These are phyloP conservation scores for Kregervanrija pseudodelftensis DNA, from an alignment of 805 yeast genomes.

Conservation along the genomic window DNA sequence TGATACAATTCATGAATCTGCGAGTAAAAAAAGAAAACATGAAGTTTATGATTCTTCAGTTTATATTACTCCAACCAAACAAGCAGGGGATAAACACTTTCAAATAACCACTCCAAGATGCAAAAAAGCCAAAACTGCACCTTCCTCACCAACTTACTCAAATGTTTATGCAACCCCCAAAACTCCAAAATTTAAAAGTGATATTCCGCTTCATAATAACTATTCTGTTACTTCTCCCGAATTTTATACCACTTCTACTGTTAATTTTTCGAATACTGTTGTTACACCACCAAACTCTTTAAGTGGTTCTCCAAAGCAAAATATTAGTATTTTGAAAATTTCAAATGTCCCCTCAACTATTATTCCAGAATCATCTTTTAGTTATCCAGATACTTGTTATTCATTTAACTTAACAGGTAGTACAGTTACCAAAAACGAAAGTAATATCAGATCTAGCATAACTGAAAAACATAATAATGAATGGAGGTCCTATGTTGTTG, in stretches of 20 bases:
- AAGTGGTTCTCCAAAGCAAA: conserved; percentile 17
- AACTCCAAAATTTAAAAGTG: conserved; percentile 13
- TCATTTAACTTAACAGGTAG: conserved; percentile 22
- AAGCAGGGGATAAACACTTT: background rate
- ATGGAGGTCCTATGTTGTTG: conserved; percentile 37
- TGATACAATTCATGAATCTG: background rate
- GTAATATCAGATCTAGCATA: conserved; percentile 27
- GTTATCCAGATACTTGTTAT: conserved; percentile 32
- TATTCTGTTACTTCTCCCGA: conserved; percentile 15
- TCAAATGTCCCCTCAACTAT: conserved; percentile 11
- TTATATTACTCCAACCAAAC: conserved; percentile 7
- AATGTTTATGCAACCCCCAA: conserved; percentile 12
- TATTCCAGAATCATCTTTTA: conserved; percentile 18
- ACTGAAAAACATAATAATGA: conserved; percentile 30
- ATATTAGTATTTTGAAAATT: conserved; percentile 15
- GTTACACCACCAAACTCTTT: conserved; percentile 24
- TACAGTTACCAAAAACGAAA: conserved; percentile 18
- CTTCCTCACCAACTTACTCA: conserved; percentile 21
- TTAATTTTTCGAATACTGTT: conserved; percentile 2
- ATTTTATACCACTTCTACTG: conserved; percentile 3
- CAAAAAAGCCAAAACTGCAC: conserved; percentile 25
- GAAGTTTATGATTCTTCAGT: conserved; percentile 6
- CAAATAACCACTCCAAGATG: conserved; percentile 10
- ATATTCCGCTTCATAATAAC: conserved; percentile 1
- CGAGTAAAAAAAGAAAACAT: background rate